Percentiles rank a stretch among this genome's conserved stretches.
Evolutionary conservation across 345 rosid species (phyloP).

Genomic region (Anastatica hierochuntica): DNA sequence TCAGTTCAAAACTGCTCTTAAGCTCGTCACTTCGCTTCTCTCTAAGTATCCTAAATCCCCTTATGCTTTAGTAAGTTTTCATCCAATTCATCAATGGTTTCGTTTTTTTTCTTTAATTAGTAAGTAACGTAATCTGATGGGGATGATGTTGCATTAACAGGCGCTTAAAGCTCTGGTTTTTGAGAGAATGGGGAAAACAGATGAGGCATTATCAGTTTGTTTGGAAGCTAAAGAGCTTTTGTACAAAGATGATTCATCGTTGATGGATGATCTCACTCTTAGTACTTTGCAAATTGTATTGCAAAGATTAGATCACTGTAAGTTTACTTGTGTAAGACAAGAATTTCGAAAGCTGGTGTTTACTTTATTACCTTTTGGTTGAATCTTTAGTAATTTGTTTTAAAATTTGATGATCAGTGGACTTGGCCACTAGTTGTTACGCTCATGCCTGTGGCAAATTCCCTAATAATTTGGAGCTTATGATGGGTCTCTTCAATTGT

Average conservation of each 20-base stretch:
- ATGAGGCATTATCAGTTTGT: slow-evolving; percentile 61
- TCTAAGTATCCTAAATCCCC: slow-evolving; percentile 80
- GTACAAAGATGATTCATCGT: slow-evolving; percentile 49
- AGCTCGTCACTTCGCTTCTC: slow-evolving; percentile 60
- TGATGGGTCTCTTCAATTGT: slow-evolving; percentile 98
- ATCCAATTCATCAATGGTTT: neutral
- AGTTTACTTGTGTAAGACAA: slow-evolving; percentile 24
- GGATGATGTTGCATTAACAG: slow-evolving; percentile 41
- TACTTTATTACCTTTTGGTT: neutral
- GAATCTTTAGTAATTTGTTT: neutral
- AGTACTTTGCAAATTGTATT: slow-evolving; percentile 87
- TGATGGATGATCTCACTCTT: slow-evolving; percentile 96
- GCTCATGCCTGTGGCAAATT: slow-evolving; percentile 75
- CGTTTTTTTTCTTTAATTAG: neutral
- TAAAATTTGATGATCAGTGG: slow-evolving; percentile 44
- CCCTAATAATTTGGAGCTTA: slow-evolving; percentile 70
- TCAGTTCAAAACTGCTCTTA: slow-evolving; percentile 91
- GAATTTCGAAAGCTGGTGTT: neutral
- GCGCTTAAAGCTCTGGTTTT: slow-evolving; percentile 71
- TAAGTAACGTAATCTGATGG: neutral
- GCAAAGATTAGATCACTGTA: slow-evolving; percentile 89
- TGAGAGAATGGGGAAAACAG: slow-evolving; percentile 87
- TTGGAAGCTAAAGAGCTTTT: slow-evolving; percentile 68
- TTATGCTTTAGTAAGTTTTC: slow-evolving; percentile 64
- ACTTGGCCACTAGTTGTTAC: slow-evolving; percentile 85